Evolutionary conservation across 805 yeast species (phyloP).

Genomic region (Spathaspora sp.): DNA sequence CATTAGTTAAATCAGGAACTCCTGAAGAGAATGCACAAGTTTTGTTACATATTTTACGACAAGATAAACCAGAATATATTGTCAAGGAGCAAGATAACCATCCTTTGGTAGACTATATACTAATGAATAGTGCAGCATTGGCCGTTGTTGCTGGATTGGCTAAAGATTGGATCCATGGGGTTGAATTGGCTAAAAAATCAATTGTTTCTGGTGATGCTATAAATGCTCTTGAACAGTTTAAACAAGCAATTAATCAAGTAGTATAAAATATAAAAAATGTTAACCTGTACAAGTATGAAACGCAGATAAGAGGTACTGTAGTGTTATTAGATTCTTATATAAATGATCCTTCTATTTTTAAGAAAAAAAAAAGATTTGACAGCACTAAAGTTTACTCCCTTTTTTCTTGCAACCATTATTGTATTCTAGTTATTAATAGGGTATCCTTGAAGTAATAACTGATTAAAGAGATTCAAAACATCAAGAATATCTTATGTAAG

Average conservation of each 20-base stretch:
- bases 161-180: constrained; percentile 73
- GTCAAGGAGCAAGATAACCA: constrained; percentile 35
- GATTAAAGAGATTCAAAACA: too few relatives aligned
- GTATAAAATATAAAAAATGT: background rate
- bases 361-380: too few relatives aligned
- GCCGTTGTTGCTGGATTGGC: constrained; percentile 75
- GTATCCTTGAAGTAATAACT: too few relatives aligned
- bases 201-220: constrained; percentile 68
- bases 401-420: too few relatives aligned
- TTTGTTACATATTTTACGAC: constrained; percentile 42
- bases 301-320: too few relatives aligned
- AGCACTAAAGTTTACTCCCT: too few relatives aligned
- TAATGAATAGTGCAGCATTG: constrained; percentile 84
- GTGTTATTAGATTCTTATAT: too few relatives aligned
- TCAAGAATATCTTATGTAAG: too few relatives aligned
- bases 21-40: constrained; percentile 77
- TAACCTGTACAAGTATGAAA: too few relatives aligned
- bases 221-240: constrained; percentile 54
- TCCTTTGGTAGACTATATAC: constrained; percentile 84
- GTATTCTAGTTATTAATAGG: too few relatives aligned
- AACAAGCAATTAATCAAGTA: constrained; percentile 12
- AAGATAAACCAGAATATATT: constrained; percentile 44
- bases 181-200: constrained; percentile 63
- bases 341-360: too few relatives aligned
- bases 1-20: constrained; percentile 74